Evolutionary conservation across 2,329 filamentous ascomycete species (phyloP), one percentile per base, ranked within the genome.

Genomic region (Fusarium fracticaudum): DNA sequence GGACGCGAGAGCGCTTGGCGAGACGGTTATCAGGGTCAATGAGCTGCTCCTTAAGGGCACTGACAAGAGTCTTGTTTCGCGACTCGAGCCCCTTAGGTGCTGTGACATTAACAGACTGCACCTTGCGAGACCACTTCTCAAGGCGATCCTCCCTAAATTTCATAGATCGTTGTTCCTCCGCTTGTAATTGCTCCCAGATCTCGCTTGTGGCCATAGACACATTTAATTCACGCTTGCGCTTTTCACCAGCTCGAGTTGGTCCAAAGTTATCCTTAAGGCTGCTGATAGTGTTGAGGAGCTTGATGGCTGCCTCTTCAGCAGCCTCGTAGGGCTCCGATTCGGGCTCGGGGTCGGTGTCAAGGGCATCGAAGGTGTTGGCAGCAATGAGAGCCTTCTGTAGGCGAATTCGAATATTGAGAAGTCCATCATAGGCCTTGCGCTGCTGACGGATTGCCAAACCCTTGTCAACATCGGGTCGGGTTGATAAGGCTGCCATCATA

Each of bases 371-470:
- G 2, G 94, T 92, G 81, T 98, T 98, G 33, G 92, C 90, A 1
- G 93, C 92, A 22, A 96, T 89, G 20, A 99, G 84, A 4, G 94
- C 94, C 82, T 98, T 98, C 82, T 99, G 97, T 24, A 99, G 85
- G 69, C 96, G 93, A 79, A 99, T 98, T 26, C 96, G 91, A 20
- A 95, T 89, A 83, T 98, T 97, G 38, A 99, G 88, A 2, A 98
- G 89, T 1, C 93, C 90, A 76, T 98, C 96, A 79, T 98, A 99
- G 2, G 92, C 91, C 71, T 92, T 92, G 59, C 95, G 91, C 83
- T 99, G 96, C 65, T 91, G 87, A 77, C 95, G 96, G 43, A 99
- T 94, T 0, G 96, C 96, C 62, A 89, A 85, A 18, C 96, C 96
- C 83, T 98, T 98, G 47, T 92, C 90, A 9, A 93, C 91, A 80